A percentile compares a stretch with the other conserved stretches of the same genome.
These are phyloP conservation scores for Trichoderma sp. DNA, from an alignment of 2,329 filamentous ascomycete species.

Conservation along the genomic window DNA sequence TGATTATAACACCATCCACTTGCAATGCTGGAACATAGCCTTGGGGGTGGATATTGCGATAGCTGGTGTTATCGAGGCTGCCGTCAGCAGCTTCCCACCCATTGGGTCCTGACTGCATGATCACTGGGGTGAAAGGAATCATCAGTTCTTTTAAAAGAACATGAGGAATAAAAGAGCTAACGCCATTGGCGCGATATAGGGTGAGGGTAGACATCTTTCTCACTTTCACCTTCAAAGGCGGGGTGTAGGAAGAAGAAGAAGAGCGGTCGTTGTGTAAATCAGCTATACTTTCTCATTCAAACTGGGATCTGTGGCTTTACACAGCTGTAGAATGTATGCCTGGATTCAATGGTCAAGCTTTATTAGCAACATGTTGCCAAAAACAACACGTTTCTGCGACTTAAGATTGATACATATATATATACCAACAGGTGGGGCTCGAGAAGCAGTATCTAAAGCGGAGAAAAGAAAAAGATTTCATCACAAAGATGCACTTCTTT, in stretches of 20 bases:
- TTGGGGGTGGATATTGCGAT: neutral
- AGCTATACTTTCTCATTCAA: neutral
- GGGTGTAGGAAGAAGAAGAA: neutral
- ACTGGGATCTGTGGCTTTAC: neutral
- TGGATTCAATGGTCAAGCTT: neutral
- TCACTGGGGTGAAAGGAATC: neutral
- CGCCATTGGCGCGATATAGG: neutral
- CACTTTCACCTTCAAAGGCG: too few species aligned
- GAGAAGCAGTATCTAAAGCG: neutral
- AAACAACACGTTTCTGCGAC: neutral
- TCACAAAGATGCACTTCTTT: neutral
- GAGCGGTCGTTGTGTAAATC: neutral
- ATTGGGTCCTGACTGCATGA: neutral
- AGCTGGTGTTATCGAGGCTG: neutral
- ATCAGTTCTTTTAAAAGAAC: neutral
- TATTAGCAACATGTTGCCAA: neutral
- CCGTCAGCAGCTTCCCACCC: neutral
- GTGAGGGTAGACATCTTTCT: neutral
- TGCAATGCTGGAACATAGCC: neutral
- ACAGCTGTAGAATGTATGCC: neutral
- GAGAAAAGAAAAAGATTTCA: neutral
- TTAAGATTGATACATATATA: neutral
- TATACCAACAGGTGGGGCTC: neutral
- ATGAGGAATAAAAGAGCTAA: neutral
- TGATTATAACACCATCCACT: neutral